Base-by-base conservation (phyloP, 371 early-diverging fungal species). In the Smittium mucronatum region DNA sequence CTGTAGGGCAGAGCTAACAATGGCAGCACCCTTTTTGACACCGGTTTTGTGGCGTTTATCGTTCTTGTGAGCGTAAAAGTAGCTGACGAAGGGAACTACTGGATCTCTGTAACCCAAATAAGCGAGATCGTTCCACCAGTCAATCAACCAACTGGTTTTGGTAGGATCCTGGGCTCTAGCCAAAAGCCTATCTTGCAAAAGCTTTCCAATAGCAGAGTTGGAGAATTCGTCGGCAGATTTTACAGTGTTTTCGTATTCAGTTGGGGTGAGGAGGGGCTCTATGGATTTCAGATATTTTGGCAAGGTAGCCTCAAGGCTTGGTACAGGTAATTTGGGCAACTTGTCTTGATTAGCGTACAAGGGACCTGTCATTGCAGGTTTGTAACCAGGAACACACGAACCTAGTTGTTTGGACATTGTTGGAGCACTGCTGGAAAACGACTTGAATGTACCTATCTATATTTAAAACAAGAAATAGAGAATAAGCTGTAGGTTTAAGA, bases 271-370 rank as follows among this genome's bases (percentile, higher is more conserved):
- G 29, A 94, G 79, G 29, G 97, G 93, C 71, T 85, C 85, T 30
- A 98, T 87, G 1, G 87, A 83, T 72, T 83, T 78, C 68, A 95
- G 83, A 80, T 98, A 98, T 73, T 89, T 89, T 65, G 84, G 85
- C 70, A 87, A 79, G 0, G 97, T 98, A 67, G 89, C 91, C 26
- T 83, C 76, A 36, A 98, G 84, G 26, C 85, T 79, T 57, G 98
- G 97, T 57, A 98, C 95, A 28, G 97, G 97, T 33, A 96, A 86
- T 75, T 88, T 88, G 70, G 93, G 93, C 63, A 96, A 82, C 64
- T 81, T 71, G 30, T 68, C 63, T 73, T 81, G 81, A 74, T 72
- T 72, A 67, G 72, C 72, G 35, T 71, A 81, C 69, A 81, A 76
- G 73, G 78, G 76, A 15, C 75, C 78, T 29, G 74, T 26, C 25